A percentile compares a stretch with the other conserved stretches of the same genome.
phyloP scores from a whole-genome alignment of 106 monocot species.

The Phalaenopsis equestris region DNA sequence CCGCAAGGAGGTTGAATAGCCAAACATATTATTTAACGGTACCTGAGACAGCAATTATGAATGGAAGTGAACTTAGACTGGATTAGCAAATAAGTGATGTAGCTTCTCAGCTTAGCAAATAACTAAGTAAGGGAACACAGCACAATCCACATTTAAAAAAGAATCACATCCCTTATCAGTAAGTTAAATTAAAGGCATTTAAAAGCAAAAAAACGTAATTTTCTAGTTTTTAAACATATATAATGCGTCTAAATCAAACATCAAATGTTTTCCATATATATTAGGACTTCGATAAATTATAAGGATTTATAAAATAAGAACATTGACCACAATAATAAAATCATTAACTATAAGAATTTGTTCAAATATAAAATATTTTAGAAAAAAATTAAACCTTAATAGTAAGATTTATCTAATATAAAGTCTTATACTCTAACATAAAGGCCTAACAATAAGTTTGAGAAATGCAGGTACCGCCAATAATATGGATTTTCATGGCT shows the following conservation, averaged over 20 bases:
- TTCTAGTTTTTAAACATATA: too few relatives aligned
- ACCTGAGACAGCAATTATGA: constrained; percentile 42
- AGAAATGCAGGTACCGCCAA: too few relatives aligned
- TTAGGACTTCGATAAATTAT: neutral
- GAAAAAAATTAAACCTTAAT: too few relatives aligned
- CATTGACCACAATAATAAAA: neutral
- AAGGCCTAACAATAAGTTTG: too few relatives aligned
- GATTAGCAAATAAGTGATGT: neutral
- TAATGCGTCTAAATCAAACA: too few relatives aligned
- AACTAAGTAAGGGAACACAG: neutral
- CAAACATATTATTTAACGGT: constrained; percentile 98
- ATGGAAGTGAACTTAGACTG: neutral
- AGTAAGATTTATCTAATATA: too few relatives aligned
- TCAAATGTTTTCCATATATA: too few relatives aligned
- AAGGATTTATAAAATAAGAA: neutral
- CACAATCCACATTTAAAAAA: neutral
- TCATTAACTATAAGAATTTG: neutral
- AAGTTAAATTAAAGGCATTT: neutral
- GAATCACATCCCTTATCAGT: neutral
- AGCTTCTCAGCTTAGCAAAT: neutral
- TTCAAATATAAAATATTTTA: neutral
- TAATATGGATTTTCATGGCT: too few relatives aligned
- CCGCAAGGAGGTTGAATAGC: constrained; percentile 86
- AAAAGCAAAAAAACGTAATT: neutral
- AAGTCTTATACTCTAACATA: too few relatives aligned